Evolutionary conservation across 768 basidiomycete genomes (phyloP), one percentile per base, ranked within the genome.

Genomic region (Boletus eberwhitei): DNA sequence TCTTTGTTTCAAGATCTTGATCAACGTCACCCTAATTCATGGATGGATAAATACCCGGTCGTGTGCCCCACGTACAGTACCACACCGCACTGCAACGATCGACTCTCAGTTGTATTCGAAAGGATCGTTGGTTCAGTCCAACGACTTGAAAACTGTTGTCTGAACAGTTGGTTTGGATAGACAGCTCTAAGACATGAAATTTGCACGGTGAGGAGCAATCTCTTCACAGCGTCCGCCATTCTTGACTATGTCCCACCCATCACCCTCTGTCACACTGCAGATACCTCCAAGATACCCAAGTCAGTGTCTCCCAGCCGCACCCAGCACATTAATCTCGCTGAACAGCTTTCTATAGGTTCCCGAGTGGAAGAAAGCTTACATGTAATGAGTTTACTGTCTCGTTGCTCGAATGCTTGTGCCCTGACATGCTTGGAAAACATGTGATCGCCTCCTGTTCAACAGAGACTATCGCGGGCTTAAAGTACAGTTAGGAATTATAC

Each of bases 391-490:
- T 31, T 22, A 17, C 14, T 17, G 16, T 22, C 22, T 19, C 49
- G 43, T 36, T 24, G 21, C 31, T 43, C 39, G 26, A 13, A 3
- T 22, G 32, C 17, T 13, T 13, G 16, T 22, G 5, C 17, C 4
- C 52, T 55, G 48, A 51, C 42, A 16, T 36, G n/a, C 8, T 11
- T 26, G 40, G 37, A 24, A 40, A 43, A 16, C 8, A 5, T 9
- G 2, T 37, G 29, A n/a, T 51, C 26, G 38, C 32, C 32, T 38
- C 38, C 44, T 37, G 29, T 40, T 19, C 24, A 29, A 35, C 58
- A 90, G 88, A 63, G 82, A 90, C 66, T 90, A 90, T 64, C 79
- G 83, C 3, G 81, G 80, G 13, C 79, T 91, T n/a, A 90, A 91
- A 69, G 88, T 86, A 60, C 75, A 77, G 21, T 86, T 90, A 14